Evolutionary conservation across 1,139 yeast genomes (phyloP), one percentile per base, ranked within the genome.

Genomic region (Geotrichum macrosporum): DNA sequence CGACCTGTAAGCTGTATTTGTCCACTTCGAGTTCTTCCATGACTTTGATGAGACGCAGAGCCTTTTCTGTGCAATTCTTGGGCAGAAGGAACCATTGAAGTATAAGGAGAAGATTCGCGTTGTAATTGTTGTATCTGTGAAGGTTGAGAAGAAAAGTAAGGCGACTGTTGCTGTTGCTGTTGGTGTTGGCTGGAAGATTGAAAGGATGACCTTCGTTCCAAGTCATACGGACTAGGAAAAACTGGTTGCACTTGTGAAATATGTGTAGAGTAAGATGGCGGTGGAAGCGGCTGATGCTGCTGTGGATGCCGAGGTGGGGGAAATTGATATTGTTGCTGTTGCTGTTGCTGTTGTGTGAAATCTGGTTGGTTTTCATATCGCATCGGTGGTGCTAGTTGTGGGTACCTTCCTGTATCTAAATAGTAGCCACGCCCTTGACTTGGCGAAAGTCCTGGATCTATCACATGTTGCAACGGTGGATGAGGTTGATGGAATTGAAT

Each of bases 11-110:
- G 29, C n/a, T 32, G 43, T 9, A 32, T 32, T 21, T 43, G 37
- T 21, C 47, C 22, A 33, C 47, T 44, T 20, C 47, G 16, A 15
- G n/a, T n/a, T n/a, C n/a, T n/a, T n/a, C 47, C 37, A 20, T 44
- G 47, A 8, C 47, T 43, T 21, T 32, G 47, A 4, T 26, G 35
- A 16, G 21, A 19, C n/a, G n/a, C n/a, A n/a, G 37, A 19, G 30
- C 18, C 9, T 41, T 20, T 21, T n/a, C 13, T 13, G n/a, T 32
- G 5, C 21, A 24, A 24, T 8, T 24, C 27, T 41, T 33, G 15
- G 27, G 21, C 6, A 20, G 44, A 13, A 26, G 42, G 9, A 30
- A 22, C 21, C n/a, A 16, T 31, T 42, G n/a, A 3, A n/a, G n/a
- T n/a, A n/a, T n/a, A n/a, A n/a, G n/a, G n/a, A n/a, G n/a, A n/a